Conservation (phyloP, 1,284 basidiomycete species). For the Ustilago trichophora region DNA sequence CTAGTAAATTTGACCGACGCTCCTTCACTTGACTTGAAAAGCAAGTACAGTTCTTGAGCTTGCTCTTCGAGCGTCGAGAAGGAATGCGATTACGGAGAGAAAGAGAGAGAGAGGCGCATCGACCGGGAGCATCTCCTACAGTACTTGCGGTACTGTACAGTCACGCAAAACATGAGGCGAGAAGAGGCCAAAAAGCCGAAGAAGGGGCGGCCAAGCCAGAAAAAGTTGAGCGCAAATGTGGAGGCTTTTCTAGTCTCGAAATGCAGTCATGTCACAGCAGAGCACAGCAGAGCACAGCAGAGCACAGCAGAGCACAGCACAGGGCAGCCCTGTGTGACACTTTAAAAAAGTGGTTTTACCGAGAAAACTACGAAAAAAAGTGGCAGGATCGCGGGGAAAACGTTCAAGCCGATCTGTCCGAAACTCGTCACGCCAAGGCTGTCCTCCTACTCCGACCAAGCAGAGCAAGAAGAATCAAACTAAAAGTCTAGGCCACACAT, state of each 20-base stretch:
- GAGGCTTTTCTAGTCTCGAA: conserved; percentile 6
- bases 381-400: background rate
- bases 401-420: background rate
- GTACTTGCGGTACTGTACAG: conserved; percentile 4
- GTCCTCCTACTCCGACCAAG: too few species aligned
- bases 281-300: too few species aligned
- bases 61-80: too few species aligned
- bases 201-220: background rate
- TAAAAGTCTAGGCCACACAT: conserved; percentile 2
- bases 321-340: too few species aligned
- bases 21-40: too few species aligned
- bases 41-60: too few species aligned
- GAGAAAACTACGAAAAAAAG: background rate
- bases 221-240: conserved; percentile 4
- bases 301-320: too few species aligned
- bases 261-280: conserved; percentile 2
- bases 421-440: too few species aligned
- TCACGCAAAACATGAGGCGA: background rate
- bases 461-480: too few species aligned
- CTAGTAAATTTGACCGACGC: conserved; percentile 4
- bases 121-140: background rate
- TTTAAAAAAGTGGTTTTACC: conserved; percentile 3
- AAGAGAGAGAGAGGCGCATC: background rate
- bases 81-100: too few species aligned
- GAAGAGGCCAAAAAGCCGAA: background rate